phyloP scores from a whole-genome alignment of 2,329 filamentous ascomycete genomes.

The Fusarium nanum region DNA sequence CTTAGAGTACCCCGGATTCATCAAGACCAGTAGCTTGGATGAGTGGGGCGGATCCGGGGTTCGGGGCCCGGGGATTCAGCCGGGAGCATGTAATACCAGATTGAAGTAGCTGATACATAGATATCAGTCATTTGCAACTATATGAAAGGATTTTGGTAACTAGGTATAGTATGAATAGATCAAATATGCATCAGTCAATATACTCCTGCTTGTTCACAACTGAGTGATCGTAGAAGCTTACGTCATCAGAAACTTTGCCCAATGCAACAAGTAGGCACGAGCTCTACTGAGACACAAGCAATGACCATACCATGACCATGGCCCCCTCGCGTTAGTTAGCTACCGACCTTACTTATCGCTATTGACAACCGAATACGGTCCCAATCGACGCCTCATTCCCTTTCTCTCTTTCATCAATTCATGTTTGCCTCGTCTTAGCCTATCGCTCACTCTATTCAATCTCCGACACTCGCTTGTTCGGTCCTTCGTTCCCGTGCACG shows the following conservation, averaged over 20 bases:
- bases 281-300: constrained; percentile 19
- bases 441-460: constrained; percentile 20
- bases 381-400: constrained; percentile 24
- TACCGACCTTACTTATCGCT: constrained; percentile 6
- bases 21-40: not conserved
- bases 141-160: fast-evolving
- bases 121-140: not conserved
- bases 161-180: not conserved
- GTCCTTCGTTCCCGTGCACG: constrained; percentile 17
- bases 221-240: constrained; percentile 29
- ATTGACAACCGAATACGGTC: constrained; percentile 44
- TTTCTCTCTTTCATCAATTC: constrained; percentile 6
- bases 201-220: not conserved
- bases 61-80: constrained; percentile 4
- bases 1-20: constrained; percentile 1
- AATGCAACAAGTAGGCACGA: constrained; percentile 35
- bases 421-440: constrained; percentile 22
- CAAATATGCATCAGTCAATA: not conserved
- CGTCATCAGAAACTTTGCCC: constrained; percentile 41
- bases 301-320: constrained; percentile 7
- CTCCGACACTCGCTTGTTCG: constrained; percentile 20
- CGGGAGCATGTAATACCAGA: not conserved
- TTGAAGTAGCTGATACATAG: not conserved
- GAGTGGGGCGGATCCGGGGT: constrained; percentile 12
- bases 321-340: constrained; percentile 13